phyloP scores from a whole-genome alignment of 352 stramenopile genomes.

The Phytophthora ohioensis region DNA sequence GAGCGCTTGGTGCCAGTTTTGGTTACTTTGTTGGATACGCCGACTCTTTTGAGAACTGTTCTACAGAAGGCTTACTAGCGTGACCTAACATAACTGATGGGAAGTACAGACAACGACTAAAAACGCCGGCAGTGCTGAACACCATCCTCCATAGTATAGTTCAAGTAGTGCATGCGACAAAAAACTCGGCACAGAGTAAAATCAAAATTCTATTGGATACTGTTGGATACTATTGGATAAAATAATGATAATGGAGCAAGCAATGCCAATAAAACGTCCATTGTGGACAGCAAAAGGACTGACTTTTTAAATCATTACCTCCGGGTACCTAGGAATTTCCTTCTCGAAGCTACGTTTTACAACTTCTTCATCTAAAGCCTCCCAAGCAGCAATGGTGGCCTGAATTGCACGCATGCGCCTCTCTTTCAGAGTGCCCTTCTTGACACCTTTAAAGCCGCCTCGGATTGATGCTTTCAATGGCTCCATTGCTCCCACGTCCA shows the following conservation, averaged over 20 bases:
- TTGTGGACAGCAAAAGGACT: background rate
- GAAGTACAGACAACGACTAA: background rate
- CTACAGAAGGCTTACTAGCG: background rate
- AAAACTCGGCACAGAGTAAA: slow-evolving; percentile 5
- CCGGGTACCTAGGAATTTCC: slow-evolving; percentile 9
- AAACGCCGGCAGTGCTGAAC: no score
- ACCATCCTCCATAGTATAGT: no score
- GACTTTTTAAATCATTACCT: background rate
- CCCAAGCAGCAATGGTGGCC: slow-evolving; percentile 10
- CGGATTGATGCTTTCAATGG: slow-evolving; percentile 5
- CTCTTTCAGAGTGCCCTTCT: background rate
- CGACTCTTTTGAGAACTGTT: background rate
- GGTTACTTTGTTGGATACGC: background rate
- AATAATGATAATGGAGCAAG: background rate
- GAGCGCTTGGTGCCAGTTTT: background rate
- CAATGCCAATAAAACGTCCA: background rate
- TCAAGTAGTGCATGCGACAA: background rate
- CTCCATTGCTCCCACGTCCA: slow-evolving; percentile 31
- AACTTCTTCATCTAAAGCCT: slow-evolving; percentile 1
- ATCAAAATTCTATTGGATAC: background rate
- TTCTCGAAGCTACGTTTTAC: slow-evolving; percentile 19
- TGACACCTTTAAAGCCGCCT: background rate
- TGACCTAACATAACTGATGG: background rate
- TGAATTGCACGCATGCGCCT: background rate
- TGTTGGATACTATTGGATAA: background rate